phyloP scores from a whole-genome alignment of 1,284 basidiomycete species.

The Apiotrichum brassicae region DNA sequence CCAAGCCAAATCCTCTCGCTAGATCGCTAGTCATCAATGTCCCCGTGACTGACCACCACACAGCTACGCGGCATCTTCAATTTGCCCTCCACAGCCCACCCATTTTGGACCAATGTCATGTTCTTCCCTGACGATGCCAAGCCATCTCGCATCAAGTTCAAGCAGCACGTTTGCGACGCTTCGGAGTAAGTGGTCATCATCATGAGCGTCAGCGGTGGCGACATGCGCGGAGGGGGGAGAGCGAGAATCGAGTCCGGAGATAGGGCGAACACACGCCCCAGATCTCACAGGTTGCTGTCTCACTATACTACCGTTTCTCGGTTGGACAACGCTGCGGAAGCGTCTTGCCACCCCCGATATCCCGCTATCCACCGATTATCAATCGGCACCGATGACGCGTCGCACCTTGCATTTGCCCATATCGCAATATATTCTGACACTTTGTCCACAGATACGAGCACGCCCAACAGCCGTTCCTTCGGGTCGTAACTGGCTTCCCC shows the following conservation, averaged over 20 bases:
- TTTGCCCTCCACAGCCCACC: constrained; percentile 39
- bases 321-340: no score
- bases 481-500: constrained; percentile 20
- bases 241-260: no score
- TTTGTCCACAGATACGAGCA: constrained; percentile 39
- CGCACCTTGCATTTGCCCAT: no score
- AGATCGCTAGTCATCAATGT: no score
- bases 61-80: constrained; percentile 43
- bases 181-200: constrained; percentile 36
- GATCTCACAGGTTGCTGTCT: no score
- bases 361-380: no score
- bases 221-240: no score
- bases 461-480: constrained; percentile 36
- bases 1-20: no score
- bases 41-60: background rate
- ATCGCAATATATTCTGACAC: background rate
- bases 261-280: no score
- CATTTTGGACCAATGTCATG: constrained; percentile 43
- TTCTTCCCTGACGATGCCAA: constrained; percentile 41
- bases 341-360: no score
- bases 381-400: constrained; percentile 18
- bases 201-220: no score
- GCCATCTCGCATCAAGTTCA: constrained; percentile 43
- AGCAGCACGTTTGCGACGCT: constrained; percentile 45
- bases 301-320: no score